Base-by-base conservation (phyloP, 164 flowering plant genomes). In the Annona cherimola region DNA sequence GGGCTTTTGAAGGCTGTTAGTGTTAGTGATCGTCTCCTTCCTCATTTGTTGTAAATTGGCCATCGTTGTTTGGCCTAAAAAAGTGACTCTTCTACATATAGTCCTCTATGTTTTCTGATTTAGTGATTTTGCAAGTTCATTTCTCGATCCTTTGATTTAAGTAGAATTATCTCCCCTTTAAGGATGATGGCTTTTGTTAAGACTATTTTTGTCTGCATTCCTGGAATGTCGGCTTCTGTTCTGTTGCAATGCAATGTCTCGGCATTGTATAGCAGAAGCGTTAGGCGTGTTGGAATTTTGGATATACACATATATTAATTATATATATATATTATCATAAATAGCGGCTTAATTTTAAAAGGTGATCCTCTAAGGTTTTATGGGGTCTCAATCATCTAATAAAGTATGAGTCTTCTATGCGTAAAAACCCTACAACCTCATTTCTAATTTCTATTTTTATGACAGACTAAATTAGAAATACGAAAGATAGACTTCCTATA, bases 11-110 rank as follows among this genome's bases (percentile, higher is more conserved):
- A 42, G 20, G 16, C 42, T 59, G 42, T 2, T n/a, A 18, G 6
- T 3, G 5, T 4, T 54, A 6, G 35, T 59, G 6, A 14, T 20
- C 19, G 44, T 68, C 26, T 69, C 19, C 26, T 57, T 35, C 45
- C 20, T 26, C 41, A 42, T 70, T 26, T 59, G 50, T 61, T 69
- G 64, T 70, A 44, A 46, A 61, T 20, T 45, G 40, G 73, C 42
- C 44, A 54, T 35, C 0, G 26, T 12, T 20, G 39, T 46, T 69
- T 39, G 71, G 45, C 62, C 39, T 3, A 69, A 26, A 69, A 19
- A 39, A 41, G 18, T 6, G 16, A 41, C 7, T 55, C 41, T 0
- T 68, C 42, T 68, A 20, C 50, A 68, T 20, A 68, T 50, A 50
- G 20, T 68, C 61, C 50, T 50, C 59, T 19, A 1, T 68, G 59